Evolutionary conservation across 352 stramenopile genomes (phyloP).

Genomic region (Pythium pyrilobum): DNA sequence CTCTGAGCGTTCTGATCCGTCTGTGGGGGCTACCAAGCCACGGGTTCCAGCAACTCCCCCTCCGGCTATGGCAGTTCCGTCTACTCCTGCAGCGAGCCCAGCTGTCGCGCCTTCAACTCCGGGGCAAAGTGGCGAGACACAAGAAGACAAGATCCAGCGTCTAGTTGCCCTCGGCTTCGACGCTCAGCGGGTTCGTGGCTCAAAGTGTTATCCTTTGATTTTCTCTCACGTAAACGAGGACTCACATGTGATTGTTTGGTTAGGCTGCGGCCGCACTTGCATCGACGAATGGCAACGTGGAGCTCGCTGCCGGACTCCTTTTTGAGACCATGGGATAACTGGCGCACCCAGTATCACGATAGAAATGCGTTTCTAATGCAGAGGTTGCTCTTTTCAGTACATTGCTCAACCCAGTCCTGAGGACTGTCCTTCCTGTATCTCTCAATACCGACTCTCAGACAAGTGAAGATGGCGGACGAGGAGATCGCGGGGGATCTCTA

Average conservation of each 20-base stretch:
- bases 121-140: conserved; percentile 8
- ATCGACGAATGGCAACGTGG: conserved; percentile 73
- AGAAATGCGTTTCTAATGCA: conserved; percentile 15
- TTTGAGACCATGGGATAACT: conserved; percentile 41
- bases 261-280: conserved; percentile 58
- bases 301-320: conserved; percentile 73
- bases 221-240: too few species aligned
- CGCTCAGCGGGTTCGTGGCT: conserved; percentile 36
- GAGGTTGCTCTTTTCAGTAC: conserved; percentile 7
- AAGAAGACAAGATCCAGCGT: conserved; percentile 55
- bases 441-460: not conserved
- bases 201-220: not conserved
- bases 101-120: too few species aligned
- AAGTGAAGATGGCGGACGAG: conserved; percentile 21
- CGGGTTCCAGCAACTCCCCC: conserved; percentile 16
- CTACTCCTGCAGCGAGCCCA: conserved; percentile 8
- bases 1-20: conserved; percentile 37
- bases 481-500: conserved; percentile 58
- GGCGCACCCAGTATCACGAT: too few species aligned
- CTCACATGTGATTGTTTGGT: too few species aligned
- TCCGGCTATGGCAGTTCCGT: conserved; percentile 3
- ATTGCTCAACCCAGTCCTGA: not conserved
- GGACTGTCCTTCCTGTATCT: not conserved
- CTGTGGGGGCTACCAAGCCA: not conserved
- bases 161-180: conserved; percentile 68